phyloP scores from a whole-genome alignment of 306 rosid genomes.

The Sechiopsis laciniata region DNA sequence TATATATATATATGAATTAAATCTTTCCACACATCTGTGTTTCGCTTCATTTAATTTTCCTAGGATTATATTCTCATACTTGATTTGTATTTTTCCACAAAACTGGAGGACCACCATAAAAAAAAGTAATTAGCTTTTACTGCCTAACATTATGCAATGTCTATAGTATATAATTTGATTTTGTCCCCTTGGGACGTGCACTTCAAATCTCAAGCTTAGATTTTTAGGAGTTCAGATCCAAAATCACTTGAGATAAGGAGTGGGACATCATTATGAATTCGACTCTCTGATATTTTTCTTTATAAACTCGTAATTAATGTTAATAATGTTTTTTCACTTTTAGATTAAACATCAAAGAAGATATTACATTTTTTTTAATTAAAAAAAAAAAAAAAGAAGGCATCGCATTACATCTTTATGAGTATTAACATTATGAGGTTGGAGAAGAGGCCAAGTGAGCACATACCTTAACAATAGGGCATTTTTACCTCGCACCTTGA shows the following conservation, averaged over 20 bases:
- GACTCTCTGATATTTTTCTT: not conserved
- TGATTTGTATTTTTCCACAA: not conserved
- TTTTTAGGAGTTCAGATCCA: not conserved
- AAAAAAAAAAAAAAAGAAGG: no score
- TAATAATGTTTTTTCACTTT: not conserved
- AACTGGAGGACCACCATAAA: not conserved
- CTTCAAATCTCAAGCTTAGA: not conserved
- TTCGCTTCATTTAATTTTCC: not conserved
- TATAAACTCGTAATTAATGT: not conserved
- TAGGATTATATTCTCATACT: not conserved
- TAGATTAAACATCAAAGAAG: no score
- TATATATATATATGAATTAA: not conserved
- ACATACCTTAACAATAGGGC: no score
- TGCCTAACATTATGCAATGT: not conserved
- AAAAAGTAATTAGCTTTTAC: not conserved
- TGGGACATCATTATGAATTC: not conserved
- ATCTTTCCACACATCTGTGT: not conserved
- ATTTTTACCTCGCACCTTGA: no score
- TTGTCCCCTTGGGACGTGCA: constrained; percentile 12
- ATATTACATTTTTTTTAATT: no score
- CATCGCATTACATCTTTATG: no score
- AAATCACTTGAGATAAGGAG: not conserved
- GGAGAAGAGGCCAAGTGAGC: no score
- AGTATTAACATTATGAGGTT: no score
- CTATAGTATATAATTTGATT: not conserved